These are phyloP conservation scores for Nepenthes gracilis DNA, from an alignment of 148 eudicot genomes.

Conservation along the genomic window DNA sequence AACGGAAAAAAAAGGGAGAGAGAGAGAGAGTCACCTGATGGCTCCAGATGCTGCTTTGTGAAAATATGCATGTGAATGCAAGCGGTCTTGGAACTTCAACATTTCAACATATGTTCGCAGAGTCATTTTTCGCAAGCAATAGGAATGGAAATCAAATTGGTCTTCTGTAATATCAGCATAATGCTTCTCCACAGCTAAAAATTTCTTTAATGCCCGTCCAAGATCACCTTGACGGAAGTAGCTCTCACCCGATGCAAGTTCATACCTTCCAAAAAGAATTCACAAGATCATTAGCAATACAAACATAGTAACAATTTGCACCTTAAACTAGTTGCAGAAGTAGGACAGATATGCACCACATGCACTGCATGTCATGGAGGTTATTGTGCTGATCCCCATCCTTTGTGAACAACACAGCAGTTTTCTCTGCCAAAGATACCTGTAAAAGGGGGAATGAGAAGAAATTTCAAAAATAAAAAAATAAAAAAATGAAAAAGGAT, in stretches of 20 bases:
- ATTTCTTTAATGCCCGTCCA: conserved; percentile 85
- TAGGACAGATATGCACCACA: conserved; percentile 55
- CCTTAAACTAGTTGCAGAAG: neutral
- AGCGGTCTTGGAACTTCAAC: conserved; percentile 92
- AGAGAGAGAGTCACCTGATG: conserved; percentile 42
- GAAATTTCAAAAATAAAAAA: conserved; percentile 5
- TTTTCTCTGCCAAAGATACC: conserved; percentile 89
- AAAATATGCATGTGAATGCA: conserved; percentile 89
- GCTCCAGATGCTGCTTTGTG: conserved; percentile 95
- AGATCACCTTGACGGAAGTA: conserved; percentile 95
- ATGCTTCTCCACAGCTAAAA: conserved; percentile 95
- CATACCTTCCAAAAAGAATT: conserved; percentile 50
- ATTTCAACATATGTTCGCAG: conserved; percentile 82
- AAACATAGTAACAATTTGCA: neutral
- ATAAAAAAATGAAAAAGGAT: neutral
- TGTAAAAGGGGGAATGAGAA: conserved; percentile 15
- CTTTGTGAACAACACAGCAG: conserved; percentile 91
- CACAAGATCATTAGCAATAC: conserved; percentile 4
- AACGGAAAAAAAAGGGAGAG: neutral
- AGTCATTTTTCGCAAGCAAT: conserved; percentile 98
- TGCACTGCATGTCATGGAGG: conserved; percentile 99
- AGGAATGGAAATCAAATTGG: conserved; percentile 97
- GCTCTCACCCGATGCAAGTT: conserved; percentile 97
- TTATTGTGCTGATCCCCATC: conserved; percentile 97
- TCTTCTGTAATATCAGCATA: conserved; percentile 96